These are phyloP conservation scores for Ochromonas danica DNA, from an alignment of 108 stramenopile species.

Conservation along the genomic window DNA sequence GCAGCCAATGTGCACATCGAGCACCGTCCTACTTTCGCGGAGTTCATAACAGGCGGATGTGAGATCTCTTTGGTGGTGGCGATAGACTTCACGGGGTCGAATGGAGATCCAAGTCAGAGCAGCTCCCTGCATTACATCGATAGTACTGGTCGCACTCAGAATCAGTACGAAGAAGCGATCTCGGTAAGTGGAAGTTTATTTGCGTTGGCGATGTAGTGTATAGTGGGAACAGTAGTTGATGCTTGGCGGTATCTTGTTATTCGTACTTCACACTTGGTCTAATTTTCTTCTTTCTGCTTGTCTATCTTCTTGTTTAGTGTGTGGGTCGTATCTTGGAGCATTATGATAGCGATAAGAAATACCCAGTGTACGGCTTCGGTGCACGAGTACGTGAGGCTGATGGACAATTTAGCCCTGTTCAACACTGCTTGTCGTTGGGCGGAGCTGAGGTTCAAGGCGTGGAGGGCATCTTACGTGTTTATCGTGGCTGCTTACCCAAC, in stretches of 20 bases:
- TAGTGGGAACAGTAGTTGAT: too few species aligned
- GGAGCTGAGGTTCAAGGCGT: not conserved
- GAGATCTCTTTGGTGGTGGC: conserved; percentile 60
- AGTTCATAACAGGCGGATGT: conserved; percentile 55
- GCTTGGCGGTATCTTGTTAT: conserved; percentile 30
- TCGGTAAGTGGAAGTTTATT: conserved; percentile 57
- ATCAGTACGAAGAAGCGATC: conserved; percentile 70
- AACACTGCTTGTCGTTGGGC: not conserved
- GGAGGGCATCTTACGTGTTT: not conserved
- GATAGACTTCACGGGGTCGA: conserved; percentile 86
- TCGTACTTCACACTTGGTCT: not conserved
- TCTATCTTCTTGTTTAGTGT: conserved; percentile 63
- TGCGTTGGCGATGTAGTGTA: too few species aligned
- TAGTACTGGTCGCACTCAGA: conserved; percentile 30
- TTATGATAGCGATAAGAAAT: conserved; percentile 71
- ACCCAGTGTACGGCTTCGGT: conserved; percentile 81
- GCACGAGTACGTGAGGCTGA: conserved; percentile 30
- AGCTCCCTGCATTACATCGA: conserved; percentile 51
- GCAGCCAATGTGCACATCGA: not conserved
- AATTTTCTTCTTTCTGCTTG: too few species aligned
- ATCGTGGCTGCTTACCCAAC: not conserved
- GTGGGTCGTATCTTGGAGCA: conserved; percentile 67
- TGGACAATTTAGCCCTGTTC: not conserved
- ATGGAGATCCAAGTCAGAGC: conserved; percentile 70
- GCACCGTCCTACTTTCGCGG: not conserved